Conservation (phyloP, 2,329 filamentous ascomycete genomes). For the Blastomyces parvus region DNA sequence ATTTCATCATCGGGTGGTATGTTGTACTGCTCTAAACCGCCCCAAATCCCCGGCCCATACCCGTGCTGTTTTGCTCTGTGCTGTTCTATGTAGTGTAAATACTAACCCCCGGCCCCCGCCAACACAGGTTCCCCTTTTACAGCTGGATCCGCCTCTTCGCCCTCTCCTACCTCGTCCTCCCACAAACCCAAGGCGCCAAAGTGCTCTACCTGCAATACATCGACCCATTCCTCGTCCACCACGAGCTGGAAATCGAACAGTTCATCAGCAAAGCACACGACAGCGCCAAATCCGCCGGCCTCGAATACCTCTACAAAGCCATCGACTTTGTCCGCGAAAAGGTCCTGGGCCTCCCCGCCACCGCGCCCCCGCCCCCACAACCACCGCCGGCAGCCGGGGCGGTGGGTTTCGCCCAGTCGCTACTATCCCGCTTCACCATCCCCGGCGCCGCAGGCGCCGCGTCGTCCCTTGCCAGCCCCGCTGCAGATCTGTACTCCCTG, state of each 20-base stretch:
- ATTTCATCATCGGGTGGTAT: constrained; percentile 76
- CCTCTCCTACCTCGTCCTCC: constrained; percentile 91
- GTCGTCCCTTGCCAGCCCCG: constrained; percentile 35
- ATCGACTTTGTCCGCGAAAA: constrained; percentile 66
- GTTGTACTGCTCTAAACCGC: constrained; percentile 14
- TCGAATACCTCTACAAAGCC: constrained; percentile 62
- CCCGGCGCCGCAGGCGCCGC: constrained; percentile 53
- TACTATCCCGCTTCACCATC: constrained; percentile 79
- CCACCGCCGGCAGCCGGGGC: constrained; percentile 22
- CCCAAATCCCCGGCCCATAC: too few species aligned
- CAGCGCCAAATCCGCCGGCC: constrained; percentile 63
- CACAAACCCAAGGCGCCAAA: constrained; percentile 88
- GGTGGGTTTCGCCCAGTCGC: constrained; percentile 61
- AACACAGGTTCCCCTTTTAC: constrained; percentile 74
- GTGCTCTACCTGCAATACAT: constrained; percentile 75
- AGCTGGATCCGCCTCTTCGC: constrained; percentile 78
- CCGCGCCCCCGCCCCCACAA: constrained; percentile 37
- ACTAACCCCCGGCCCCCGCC: constrained; percentile 1
- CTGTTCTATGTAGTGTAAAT: background rate
- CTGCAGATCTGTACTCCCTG: constrained; percentile 64
- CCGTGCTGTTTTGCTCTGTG: too few species aligned
- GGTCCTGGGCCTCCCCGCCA: constrained; percentile 61
- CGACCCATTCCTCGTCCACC: constrained; percentile 76
- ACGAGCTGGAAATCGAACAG: constrained; percentile 81
- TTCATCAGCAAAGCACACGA: constrained; percentile 78